A percentile compares a stretch with the other conserved stretches of the same genome.
Conservation (phyloP, 2,329 filamentous ascomycete species). For the Beauveria brongniartii region DNA sequence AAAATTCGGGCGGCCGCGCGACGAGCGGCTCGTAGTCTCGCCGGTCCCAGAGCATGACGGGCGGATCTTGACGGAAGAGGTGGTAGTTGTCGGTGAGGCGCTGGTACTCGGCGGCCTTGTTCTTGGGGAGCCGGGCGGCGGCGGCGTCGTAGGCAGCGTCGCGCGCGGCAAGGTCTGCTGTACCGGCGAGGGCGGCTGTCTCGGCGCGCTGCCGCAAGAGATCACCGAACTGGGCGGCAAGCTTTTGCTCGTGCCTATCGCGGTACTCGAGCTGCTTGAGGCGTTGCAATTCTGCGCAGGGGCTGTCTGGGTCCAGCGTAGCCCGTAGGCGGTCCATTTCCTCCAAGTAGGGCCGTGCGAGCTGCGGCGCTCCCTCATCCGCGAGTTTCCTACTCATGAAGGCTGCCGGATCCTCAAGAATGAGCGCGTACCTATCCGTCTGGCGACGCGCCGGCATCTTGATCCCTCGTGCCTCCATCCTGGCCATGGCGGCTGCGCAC, state of each 20-base stretch:
- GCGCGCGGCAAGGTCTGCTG: constrained; percentile 18
- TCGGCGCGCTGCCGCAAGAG: constrained; percentile 27
- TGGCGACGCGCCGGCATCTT: constrained; percentile 38
- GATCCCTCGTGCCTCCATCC: constrained; percentile 39
- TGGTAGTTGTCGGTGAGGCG: constrained; percentile 46
- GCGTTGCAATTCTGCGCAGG: constrained; percentile 11
- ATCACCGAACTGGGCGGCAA: constrained; percentile 20
- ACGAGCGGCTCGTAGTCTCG: constrained; percentile 63
- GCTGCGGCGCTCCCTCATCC: constrained; percentile 19
- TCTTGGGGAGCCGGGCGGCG: constrained; percentile 26
- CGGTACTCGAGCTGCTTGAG: constrained; percentile 23
- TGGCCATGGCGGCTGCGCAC: constrained; percentile 27
- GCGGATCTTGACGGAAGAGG: constrained; percentile 36
- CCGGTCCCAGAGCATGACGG: constrained; percentile 58
- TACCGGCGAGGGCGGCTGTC: constrained; percentile 16
- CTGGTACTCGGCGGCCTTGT: constrained; percentile 27
- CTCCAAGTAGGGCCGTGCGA: constrained; percentile 33
- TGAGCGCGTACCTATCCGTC: constrained; percentile 20
- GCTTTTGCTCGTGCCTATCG: constrained; percentile 16
- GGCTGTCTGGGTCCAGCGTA: constrained; percentile 9
- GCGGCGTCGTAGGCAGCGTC: constrained; percentile 27
- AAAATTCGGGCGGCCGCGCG: constrained; percentile 54
- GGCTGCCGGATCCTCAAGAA: constrained; percentile 16
- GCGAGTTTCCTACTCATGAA: constrained; percentile 22
- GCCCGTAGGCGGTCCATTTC: constrained; percentile 30